Evolutionary conservation across 495 filamentous ascomycete genomes (phyloP), one percentile per base, ranked within the genome.

Genomic region (Penicillium macrosclerotiorum): DNA sequence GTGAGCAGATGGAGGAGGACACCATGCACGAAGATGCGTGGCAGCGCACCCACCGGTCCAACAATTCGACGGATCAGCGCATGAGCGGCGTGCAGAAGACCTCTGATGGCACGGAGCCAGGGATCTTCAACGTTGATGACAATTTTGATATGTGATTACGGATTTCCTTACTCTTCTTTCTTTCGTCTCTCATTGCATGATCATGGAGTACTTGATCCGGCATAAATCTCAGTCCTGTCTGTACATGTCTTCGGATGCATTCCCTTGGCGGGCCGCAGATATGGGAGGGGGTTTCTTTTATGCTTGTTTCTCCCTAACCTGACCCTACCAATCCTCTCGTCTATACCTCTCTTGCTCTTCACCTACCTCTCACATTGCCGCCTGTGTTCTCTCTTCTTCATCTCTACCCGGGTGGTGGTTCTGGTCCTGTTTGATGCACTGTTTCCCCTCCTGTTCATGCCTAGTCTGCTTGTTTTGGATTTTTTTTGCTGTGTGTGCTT

Each of bases 1-100:
- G 71, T 20, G 87, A 86, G 26, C 68, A 70, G 4, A 84, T 86
- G 82, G 88, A 90, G 23, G 87, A 92, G 63, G 90, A 86, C 36
- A 72, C 76, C 36, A 68, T 76, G 39, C 78, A 82, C 3, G 75
- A 77, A 45, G 79, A 82, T 3, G 26, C 51, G 8, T 69, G 65
- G 69, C 66, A 64, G 33, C 64, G 62, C 33, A 52, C 61, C 34
- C 69, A 74, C 37, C 66, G 64, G 20, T 38, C 63, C 8, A 58
- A 46, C n/a, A 58, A 55, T 47, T 64, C 66, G 33, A 54, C 52
- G 14, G 70, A 72, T 29, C 81, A 86, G 53, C 78, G 82, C 34
- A 90, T 90, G 85, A 85, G 82, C 60, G 86, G 85, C 5, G 78
- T 89, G 47, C 76, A 86, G 30, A 83, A 77, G 71, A 80, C 82